Conservation (phyloP, 805 yeast genomes). For the Monosporozyma aerobia region DNA sequence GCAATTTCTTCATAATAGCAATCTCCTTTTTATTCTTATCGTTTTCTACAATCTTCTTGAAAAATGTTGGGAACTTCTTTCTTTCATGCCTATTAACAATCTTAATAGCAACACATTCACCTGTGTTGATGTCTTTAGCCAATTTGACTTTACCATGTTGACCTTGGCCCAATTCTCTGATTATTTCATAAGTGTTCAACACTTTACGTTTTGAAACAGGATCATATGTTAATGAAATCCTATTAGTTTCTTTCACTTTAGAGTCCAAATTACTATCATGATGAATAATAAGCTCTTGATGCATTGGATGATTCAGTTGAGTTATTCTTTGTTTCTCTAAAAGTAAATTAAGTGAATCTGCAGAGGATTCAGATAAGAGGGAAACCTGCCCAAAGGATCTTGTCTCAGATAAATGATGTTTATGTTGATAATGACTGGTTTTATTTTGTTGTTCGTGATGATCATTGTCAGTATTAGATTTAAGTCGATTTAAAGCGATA, state of each 20-base stretch:
- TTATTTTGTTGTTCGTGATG: not conserved
- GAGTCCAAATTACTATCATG: not conserved
- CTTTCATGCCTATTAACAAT: constrained; percentile 68
- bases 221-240: constrained; percentile 77
- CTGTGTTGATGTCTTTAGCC: constrained; percentile 60
- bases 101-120: constrained; percentile 78
- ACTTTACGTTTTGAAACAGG: constrained; percentile 77
- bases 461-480: not conserved
- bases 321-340: constrained; percentile 34
- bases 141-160: constrained; percentile 96
- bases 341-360: constrained; percentile 29
- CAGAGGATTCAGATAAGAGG: constrained; percentile 14
- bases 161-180: constrained; percentile 86
- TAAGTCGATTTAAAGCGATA: not conserved
- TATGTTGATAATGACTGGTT: not conserved
- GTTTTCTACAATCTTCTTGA: constrained; percentile 41
- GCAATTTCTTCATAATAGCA: constrained; percentile 88
- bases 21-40: constrained; percentile 79
- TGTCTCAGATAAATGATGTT: not conserved
- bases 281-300: constrained; percentile 20
- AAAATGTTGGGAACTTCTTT: constrained; percentile 10
- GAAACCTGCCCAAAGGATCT: constrained; percentile 7
- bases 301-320: constrained; percentile 36
- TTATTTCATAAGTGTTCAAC: constrained; percentile 82
- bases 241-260: constrained; percentile 73